Base-by-base conservation (phyloP, 176 grass and related monocot species). In the Oryza meridionalis region DNA sequence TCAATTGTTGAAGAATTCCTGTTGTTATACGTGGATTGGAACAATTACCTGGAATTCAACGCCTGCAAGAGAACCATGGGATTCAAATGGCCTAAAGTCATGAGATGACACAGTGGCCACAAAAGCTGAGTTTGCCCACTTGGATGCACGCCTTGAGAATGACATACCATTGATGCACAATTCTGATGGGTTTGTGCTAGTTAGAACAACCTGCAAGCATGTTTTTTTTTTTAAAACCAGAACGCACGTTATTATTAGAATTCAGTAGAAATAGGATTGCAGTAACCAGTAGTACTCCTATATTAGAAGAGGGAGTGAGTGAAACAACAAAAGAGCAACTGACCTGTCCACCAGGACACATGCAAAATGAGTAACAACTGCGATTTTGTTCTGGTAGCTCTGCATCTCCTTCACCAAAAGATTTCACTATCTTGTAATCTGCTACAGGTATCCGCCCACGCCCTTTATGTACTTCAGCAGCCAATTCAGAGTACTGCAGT, bases 91-190 rank as follows among this genome's bases (percentile, higher is more conserved):
- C 67, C 84, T 69, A 50, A 98, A 95, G 88, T 98, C 96, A 70
- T 88, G 78, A 76, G 91, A 93, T 72, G 91, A 95, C 85, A 98
- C 91, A 83, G 86, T 93, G 38, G 93, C 91, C 68, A 95, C 96
- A 82, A 98, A 88, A 81, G 93, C 96, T 0, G 96, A 93, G 81
- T 98, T 98, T 84, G 96, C 96, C 96, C 96, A 98, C 70, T 84
- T 93, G 68, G 96, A 98, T 80, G 96, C 85, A 58, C 96, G 87
- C 62, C 89, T 82, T 37, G 96, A 95, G 51, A 98, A 98, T 49
- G 96, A 98, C 96, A 98, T 98, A 81, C 96, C 96, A 90, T 98
- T 98, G 84, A 98, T 86, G 66, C 93, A 98, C 70, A 98, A 82
- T 84, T 98, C 96, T 45, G 62, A 93, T 85, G 92, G 89, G 65